These are phyloP conservation scores for Fraxinus paxiana DNA, from an alignment of 305 asterid genomes.

Conservation along the genomic window DNA sequence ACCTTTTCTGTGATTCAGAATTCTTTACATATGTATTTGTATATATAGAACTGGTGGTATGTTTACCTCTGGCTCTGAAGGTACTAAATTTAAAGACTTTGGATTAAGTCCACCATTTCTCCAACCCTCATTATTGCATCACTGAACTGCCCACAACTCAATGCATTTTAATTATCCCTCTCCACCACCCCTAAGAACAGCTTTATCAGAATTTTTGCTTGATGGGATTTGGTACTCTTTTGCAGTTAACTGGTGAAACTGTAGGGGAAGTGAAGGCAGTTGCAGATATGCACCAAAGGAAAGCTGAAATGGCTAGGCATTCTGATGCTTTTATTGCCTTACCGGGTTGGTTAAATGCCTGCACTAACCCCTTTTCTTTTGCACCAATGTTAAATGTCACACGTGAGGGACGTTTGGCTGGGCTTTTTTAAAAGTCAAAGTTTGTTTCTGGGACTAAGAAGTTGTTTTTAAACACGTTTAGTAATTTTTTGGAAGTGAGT, in stretches of 20 bases:
- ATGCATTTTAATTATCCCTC: conserved; percentile 24
- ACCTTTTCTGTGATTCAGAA: conserved; percentile 36
- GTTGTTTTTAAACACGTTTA: not conserved
- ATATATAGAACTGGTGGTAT: conserved; percentile 18
- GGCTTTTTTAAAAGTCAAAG: not conserved
- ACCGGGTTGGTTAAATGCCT: conserved; percentile 61
- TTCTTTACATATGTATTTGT: conserved; percentile 22
- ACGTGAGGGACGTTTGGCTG: not conserved
- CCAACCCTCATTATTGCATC: conserved; percentile 53
- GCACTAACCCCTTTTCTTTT: not conserved
- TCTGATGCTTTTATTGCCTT: conserved; percentile 98
- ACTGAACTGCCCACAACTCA: conserved; percentile 42
- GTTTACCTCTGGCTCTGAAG: conserved; percentile 25
- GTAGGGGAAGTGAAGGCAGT: conserved; percentile 99
- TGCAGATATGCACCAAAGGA: conserved; percentile 96
- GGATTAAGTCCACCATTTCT: conserved; percentile 29
- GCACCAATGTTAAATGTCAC: not conserved
- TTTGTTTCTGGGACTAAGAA: not conserved
- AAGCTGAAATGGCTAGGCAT: conserved; percentile 92
- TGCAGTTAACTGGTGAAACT: conserved; percentile 93
- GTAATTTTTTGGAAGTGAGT: not conserved
- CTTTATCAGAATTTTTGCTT: conserved; percentile 11
- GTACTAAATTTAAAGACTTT: conserved; percentile 29
- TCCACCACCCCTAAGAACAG: conserved; percentile 13
- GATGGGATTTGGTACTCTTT: conserved; percentile 28